Base-by-base conservation (phyloP, 371 early-diverging fungal genomes). In the Apophysomyces elegans region DNA sequence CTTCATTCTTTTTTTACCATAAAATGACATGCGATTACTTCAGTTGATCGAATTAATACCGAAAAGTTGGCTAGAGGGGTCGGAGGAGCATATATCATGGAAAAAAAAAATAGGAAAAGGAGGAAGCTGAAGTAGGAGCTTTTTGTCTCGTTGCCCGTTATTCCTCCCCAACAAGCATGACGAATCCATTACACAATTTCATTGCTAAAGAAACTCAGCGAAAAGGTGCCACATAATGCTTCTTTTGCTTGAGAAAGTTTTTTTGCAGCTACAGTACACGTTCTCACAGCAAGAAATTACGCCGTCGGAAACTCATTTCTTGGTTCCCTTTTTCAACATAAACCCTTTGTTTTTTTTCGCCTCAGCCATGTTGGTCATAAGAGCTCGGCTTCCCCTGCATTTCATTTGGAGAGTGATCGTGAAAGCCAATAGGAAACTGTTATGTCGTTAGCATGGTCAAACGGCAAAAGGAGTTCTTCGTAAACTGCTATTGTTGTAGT, bases 141-240 rank as follows among this genome's bases (percentile, higher is more conserved):
- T 26, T 26, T 26, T 26, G 32, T 26, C 32, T 26, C 2, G 32
- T 26, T 26, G 3, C 32, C 32, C 2, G 32, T 26, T 50, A 21
- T 4, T 50, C 21, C 54, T 21, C 54, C 21, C 11, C 21, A 50
- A 50, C 7, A 11, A 26, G 32, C 32, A 50, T 50, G 54, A 50
- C 54, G 54, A 50, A 50, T 50, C 8, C 54, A 50, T 50, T 50
- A 50, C 54, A 50, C 54, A 50, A 50, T 50, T 50, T 50, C 54
- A 50, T 50, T 50, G 54, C 54, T 50, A 18, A 50, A 21, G 21
- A 50, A 18, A 21, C 54, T 50, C 54, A 50, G 54, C 41, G 13
- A 50, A n/a, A 50, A 50, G 21, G 21, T 50, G 21, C 54, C 54
- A 50, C 21, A 21, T 18, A 35, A 16, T 26, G 32, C 32, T 26